Base-by-base conservation (phyloP, 2,329 filamentous ascomycete species). In the Venturia asperata region DNA sequence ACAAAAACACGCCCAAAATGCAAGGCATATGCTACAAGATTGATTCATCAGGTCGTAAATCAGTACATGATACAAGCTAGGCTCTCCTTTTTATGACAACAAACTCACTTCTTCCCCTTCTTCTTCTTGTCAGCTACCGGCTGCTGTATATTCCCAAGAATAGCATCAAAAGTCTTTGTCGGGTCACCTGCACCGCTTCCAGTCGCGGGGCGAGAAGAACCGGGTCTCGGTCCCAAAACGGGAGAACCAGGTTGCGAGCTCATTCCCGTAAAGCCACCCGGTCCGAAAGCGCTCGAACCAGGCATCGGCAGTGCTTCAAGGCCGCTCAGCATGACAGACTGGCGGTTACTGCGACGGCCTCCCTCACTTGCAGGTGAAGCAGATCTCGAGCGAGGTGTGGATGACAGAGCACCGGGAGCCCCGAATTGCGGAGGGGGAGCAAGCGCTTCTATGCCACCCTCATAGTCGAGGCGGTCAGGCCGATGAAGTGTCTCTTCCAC, bases 161-260 rank as follows among this genome's bases (percentile, higher is more conserved):
- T 81, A 19, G 75, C 75, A 70, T 82, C 80, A 68, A 82, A 82
- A 1, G 80, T 82, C 72, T 79, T 79, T 65, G 66, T 78, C 19
- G 77, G 74, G 65, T 77, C 75, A 43, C 21, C 43, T n/a, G 37
- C 24, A 11, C 27, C 42, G 21, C 19, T 15, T 9, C 7, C 45
- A 21, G 43, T 39, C 63, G 68, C 75, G 72, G 7, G 74, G 70
- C 5, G 62, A 55, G 65, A 49, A 42, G 67, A 75, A 30, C 69
- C 67, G 42, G 71, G 70, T 58, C 73, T 67, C 42, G 72, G 70
- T 9, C 67, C 60, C 19, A 64, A 17, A 17, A 60, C 37, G 30
- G 55, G 47, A 30, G 49, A 64, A 6, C 63, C 55, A 39, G 39
- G 43, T 24, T 56, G 39, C 13, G 43, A 43, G n/a, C 55, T 42